Evolutionary conservation across 306 rosid genomes (phyloP).

Genomic region (Dryas drummondii): DNA sequence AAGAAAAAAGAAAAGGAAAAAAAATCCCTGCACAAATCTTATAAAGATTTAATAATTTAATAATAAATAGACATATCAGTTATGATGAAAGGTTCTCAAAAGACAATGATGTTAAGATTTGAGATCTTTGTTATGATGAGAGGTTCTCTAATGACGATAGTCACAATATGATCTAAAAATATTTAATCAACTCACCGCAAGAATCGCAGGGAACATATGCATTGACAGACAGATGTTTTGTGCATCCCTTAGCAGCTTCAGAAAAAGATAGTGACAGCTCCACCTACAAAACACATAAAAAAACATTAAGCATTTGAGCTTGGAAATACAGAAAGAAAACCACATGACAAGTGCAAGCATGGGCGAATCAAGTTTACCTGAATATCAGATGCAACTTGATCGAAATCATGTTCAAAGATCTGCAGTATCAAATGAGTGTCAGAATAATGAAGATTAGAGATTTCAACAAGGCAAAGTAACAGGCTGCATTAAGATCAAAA

Average conservation of each 20-base stretch:
- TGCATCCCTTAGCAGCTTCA: conserved; percentile 90
- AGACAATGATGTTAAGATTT: not conserved
- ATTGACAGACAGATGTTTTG: conserved; percentile 62
- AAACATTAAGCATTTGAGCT: conserved; percentile 24
- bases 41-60: not conserved
- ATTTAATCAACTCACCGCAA: conserved; percentile 64
- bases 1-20: not conserved
- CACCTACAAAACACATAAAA: conserved; percentile 45
- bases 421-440: conserved; percentile 35
- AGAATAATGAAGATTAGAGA: not conserved
- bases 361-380: conserved; percentile 53
- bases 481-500: conserved; percentile 2
- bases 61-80: not conserved
- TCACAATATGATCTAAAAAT: not conserved
- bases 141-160: not conserved
- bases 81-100: not conserved
- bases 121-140: not conserved
- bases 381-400: conserved; percentile 61
- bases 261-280: conserved; percentile 67
- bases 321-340: conserved; percentile 21
- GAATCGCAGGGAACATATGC: conserved; percentile 75
- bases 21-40: not conserved
- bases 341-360: conserved; percentile 21
- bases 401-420: conserved; percentile 76
- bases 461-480: not conserved